A percentile compares a stretch with the other conserved stretches of the same genome.
Evolutionary conservation across 2,329 filamentous ascomycete genomes (phyloP).

Genomic region (Phialophora verrucosa): DNA sequence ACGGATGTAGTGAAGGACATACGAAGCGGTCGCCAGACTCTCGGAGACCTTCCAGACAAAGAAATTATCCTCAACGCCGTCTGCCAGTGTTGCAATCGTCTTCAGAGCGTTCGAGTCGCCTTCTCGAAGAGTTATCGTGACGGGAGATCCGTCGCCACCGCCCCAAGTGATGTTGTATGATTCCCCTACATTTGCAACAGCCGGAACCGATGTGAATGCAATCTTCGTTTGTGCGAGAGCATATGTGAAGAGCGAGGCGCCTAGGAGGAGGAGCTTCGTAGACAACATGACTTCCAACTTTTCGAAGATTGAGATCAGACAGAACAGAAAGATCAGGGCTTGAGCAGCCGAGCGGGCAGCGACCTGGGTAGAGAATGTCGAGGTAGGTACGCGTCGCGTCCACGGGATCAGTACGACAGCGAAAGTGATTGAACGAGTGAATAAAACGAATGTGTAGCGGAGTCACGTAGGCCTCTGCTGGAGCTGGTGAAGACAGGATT

Average conservation of each 20-base stretch:
- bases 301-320: not conserved
- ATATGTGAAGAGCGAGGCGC: slow-evolving; percentile 51
- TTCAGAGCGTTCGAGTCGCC: slow-evolving; percentile 57
- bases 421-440: not conserved
- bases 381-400: not conserved
- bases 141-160: slow-evolving; percentile 49
- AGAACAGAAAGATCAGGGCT: not conserved
- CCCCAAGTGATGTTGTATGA: slow-evolving; percentile 53
- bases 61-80: slow-evolving; percentile 28
- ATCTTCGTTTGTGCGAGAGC: slow-evolving; percentile 55
- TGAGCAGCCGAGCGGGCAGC: not conserved
- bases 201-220: slow-evolving; percentile 60
- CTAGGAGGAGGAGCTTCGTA: slow-evolving; percentile 55
- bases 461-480: slow-evolving; percentile 9
- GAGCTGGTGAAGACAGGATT: not conserved
- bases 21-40: slow-evolving; percentile 44
- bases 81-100: slow-evolving; percentile 55
- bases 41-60: slow-evolving; percentile 34
- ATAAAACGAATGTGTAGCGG: slow-evolving; percentile 15
- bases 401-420: not conserved
- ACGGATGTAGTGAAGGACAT: slow-evolving; percentile 42
- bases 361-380: not conserved
- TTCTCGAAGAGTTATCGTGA: slow-evolving; percentile 63
- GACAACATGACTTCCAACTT: slow-evolving; percentile 54
- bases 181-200: slow-evolving; percentile 56